A percentile compares a stretch with the other conserved stretches of the same genome.
Evolutionary conservation across 805 yeast genomes (phyloP).

Genomic region (Citeromyces matritensis): DNA sequence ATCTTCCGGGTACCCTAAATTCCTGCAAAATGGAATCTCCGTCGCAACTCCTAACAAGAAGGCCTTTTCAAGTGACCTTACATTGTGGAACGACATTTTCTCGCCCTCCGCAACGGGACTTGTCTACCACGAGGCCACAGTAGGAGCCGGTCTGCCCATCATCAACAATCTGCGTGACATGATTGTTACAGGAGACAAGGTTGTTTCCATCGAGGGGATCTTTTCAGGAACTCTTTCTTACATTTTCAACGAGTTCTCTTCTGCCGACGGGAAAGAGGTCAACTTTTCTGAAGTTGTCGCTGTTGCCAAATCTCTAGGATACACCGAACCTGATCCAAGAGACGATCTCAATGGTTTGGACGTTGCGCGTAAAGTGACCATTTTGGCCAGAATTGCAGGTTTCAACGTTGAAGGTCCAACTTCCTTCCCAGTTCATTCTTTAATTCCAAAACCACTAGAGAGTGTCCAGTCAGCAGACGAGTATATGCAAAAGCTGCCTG

Average conservation of each 20-base stretch:
- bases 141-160: conserved; percentile 96
- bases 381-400: conserved; percentile 88
- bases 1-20: conserved; percentile 64
- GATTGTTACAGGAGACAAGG: conserved; percentile 84
- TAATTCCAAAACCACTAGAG: conserved; percentile 81
- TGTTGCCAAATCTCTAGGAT: conserved; percentile 82
- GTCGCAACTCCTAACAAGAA: conserved; percentile 98
- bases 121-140: conserved; percentile 96
- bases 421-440: conserved; percentile 86
- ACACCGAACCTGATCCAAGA: conserved; percentile 99
- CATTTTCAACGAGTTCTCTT: conserved; percentile 86
- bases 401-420: conserved; percentile 73
- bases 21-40: conserved; percentile 68
- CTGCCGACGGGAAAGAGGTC: conserved; percentile 40
- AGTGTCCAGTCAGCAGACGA: conserved; percentile 58
- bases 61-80: conserved; percentile 74
- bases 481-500: conserved; percentile 67
- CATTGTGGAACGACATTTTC: conserved; percentile 68
- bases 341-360: conserved; percentile 97
- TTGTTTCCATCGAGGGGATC: conserved; percentile 87
- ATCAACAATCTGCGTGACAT: conserved; percentile 81
- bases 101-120: conserved; percentile 42
- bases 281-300: conserved; percentile 84
- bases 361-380: conserved; percentile 96
- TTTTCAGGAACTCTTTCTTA: conserved; percentile 92